Evolutionary conservation across 352 stramenopile species (phyloP).

Genomic region (Globisporangium abappressorium): DNA sequence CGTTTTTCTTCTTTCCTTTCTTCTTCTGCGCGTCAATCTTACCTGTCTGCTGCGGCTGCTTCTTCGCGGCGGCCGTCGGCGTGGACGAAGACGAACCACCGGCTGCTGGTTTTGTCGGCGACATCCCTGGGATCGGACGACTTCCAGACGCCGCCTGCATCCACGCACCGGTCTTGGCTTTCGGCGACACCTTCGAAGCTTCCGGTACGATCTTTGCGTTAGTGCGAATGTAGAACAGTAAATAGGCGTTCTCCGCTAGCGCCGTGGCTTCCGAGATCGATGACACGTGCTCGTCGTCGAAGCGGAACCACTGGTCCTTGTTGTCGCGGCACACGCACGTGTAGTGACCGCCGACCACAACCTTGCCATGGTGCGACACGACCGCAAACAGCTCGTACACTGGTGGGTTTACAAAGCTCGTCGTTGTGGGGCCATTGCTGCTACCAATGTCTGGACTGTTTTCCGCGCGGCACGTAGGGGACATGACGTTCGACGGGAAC

Average conservation of each 20-base stretch:
- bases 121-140: constrained; percentile 10
- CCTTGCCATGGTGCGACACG: constrained; percentile 78
- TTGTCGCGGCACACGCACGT: constrained; percentile 83
- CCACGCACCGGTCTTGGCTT: constrained; percentile 5
- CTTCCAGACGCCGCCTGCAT: background rate
- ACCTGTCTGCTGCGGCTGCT: constrained; percentile 1
- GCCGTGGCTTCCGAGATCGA: constrained; percentile 69
- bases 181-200: background rate
- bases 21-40: constrained; percentile 2
- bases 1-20: constrained; percentile 2
- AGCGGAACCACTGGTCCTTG: constrained; percentile 87
- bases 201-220: constrained; percentile 20
- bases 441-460: constrained; percentile 21
- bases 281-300: constrained; percentile 79
- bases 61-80: background rate
- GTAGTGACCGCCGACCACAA: constrained; percentile 80
- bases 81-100: constrained; percentile 3
- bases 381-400: constrained; percentile 85
- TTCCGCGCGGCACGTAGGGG: constrained; percentile 53
- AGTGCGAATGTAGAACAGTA: constrained; percentile 80
- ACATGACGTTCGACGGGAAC: constrained; percentile 71
- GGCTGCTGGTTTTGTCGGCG: background rate
- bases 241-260: constrained; percentile 70
- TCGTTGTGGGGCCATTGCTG: constrained; percentile 16
- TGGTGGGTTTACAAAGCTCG: constrained; percentile 36